Conservation (phyloP, 2,329 filamentous ascomycete genomes). For the Aspergillus alliaceus region DNA sequence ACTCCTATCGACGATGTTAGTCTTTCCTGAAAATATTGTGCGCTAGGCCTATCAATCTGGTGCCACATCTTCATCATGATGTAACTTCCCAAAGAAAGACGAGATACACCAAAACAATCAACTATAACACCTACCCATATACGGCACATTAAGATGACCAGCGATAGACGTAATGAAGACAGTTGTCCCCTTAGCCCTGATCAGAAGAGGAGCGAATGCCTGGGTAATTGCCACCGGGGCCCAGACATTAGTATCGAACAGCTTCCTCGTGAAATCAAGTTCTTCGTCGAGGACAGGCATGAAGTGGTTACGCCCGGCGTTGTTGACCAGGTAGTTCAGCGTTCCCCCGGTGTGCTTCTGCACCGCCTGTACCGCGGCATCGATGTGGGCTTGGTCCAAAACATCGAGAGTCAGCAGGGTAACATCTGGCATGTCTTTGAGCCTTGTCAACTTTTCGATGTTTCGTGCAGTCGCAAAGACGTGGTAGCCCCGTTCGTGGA, state of each 20-base stretch:
- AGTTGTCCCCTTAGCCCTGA: conserved; percentile 19
- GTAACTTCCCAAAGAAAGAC: too few relatives aligned
- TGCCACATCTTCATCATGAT: too few relatives aligned
- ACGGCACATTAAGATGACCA: conserved; percentile 26
- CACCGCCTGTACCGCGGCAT: conserved; percentile 23
- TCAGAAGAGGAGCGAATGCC: conserved; percentile 28
- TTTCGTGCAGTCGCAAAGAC: conserved; percentile 42
- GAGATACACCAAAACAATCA: not conserved
- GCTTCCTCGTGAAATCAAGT: conserved; percentile 28
- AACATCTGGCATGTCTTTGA: conserved; percentile 22
- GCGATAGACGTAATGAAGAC: conserved; percentile 24
- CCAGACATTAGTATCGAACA: conserved; percentile 22
- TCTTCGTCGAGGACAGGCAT: conserved; percentile 41
- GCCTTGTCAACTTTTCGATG: conserved; percentile 25
- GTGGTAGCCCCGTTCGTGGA: conserved; percentile 32
- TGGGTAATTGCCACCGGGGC: conserved; percentile 14
- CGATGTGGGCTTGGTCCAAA: conserved; percentile 24
- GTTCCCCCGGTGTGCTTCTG: conserved; percentile 29
- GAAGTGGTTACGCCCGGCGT: conserved; percentile 37
- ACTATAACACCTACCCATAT: conserved; percentile 26
- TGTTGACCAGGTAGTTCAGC: conserved; percentile 44
- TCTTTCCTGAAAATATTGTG: too few relatives aligned
- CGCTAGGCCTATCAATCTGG: too few relatives aligned
- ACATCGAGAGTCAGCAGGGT: conserved; percentile 33
- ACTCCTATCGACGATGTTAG: conserved; percentile 6